Conservation (phyloP, 2,329 filamentous ascomycete genomes). For the Neocatenulostroma microsporum region DNA sequence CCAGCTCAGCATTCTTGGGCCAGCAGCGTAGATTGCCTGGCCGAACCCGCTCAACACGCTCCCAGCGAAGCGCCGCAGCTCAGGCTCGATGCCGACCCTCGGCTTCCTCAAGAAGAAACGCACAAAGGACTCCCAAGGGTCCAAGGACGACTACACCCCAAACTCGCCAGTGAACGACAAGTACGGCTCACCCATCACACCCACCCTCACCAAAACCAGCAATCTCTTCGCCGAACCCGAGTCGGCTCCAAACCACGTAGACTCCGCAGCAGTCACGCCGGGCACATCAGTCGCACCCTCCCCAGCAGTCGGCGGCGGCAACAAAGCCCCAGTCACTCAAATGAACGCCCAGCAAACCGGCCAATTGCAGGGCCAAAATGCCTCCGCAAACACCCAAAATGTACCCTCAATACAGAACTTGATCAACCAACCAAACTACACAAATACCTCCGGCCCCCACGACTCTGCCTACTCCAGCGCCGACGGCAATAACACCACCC, state of each 20-base stretch:
- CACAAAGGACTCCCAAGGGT: constrained; percentile 70
- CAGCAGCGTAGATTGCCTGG: too few species aligned
- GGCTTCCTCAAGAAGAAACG: constrained; percentile 98
- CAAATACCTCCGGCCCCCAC: constrained; percentile 26
- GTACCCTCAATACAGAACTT: constrained; percentile 75
- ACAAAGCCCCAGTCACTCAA: too few species aligned
- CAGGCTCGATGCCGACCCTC: constrained; percentile 72
- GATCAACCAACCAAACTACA: constrained; percentile 57
- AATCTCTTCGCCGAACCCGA: constrained; percentile 23
- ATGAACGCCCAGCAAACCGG: constrained; percentile 13
- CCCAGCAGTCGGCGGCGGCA: too few species aligned
- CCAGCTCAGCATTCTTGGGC: too few species aligned
- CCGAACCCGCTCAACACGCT: constrained; percentile 2
- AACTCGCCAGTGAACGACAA: constrained; percentile 51
- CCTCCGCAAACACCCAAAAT: constrained; percentile 47
- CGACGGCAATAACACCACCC: constrained; percentile 31
- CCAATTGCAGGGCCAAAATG: constrained; percentile 31
- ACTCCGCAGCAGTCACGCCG: too few species aligned
- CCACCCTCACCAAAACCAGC: constrained; percentile 40
- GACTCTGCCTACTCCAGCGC: constrained; percentile 27
- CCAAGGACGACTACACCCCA: constrained; percentile 53
- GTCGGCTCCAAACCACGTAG: too few species aligned
- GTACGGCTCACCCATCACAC: constrained; percentile 32
- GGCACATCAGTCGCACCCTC: too few species aligned
- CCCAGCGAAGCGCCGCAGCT: constrained; percentile 7